Evolutionary conservation across 2,329 filamentous ascomycete genomes (phyloP).

Genomic region (Macrophomina phaseolina): DNA sequence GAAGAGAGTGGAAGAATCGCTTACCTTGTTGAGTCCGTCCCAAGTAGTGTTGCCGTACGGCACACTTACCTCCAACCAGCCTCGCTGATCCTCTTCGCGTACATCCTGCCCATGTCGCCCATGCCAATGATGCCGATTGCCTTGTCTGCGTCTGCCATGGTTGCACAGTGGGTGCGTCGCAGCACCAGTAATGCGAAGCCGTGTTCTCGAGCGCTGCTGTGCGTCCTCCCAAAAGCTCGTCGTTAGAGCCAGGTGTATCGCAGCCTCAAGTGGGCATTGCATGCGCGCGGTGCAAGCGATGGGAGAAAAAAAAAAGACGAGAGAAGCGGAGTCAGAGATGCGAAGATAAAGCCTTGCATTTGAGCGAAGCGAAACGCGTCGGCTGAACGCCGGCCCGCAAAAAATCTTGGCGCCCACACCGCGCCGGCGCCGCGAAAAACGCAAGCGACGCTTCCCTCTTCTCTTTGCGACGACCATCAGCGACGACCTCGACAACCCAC

Average conservation of each 20-base stretch:
- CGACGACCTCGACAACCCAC: constrained; percentile 34
- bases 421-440: constrained; percentile 10
- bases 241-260: constrained; percentile 10
- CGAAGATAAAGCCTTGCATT: constrained; percentile 17
- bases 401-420: constrained; percentile 28
- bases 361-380: constrained; percentile 14
- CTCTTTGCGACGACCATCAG: constrained; percentile 16
- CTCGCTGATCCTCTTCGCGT: constrained; percentile 82
- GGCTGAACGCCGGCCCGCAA: constrained; percentile 17
- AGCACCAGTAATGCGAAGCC: neutral
- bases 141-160: constrained; percentile 54
- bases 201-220: neutral
- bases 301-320: neutral
- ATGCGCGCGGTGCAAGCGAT: constrained; percentile 16
- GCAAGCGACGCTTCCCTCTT: neutral
- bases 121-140: constrained; percentile 92
- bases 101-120: constrained; percentile 99
- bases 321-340: neutral
- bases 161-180: neutral
- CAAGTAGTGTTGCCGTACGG: constrained; percentile 36
- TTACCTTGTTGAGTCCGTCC: constrained; percentile 40
- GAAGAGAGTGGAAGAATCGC: constrained; percentile 32
- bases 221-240: neutral
- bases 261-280: constrained; percentile 21
- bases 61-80: constrained; percentile 92